phyloP scores from a whole-genome alignment of 805 yeast species.

The Candida schatavii region DNA sequence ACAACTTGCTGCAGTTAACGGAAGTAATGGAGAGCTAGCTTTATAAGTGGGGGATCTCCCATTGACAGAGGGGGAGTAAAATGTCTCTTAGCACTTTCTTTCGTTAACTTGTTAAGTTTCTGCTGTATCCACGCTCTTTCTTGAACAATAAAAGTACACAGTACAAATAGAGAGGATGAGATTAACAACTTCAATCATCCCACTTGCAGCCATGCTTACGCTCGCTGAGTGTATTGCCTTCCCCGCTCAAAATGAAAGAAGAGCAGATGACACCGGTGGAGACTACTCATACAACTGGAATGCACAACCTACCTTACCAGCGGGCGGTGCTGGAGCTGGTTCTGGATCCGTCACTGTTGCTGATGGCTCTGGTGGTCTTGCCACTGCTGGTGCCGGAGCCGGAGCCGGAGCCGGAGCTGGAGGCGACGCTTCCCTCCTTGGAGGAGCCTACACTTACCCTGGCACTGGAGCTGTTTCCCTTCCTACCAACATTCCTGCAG shows the following conservation, averaged over 20 bases:
- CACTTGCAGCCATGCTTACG: neutral
- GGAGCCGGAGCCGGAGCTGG: neutral
- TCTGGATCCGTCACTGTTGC: neutral
- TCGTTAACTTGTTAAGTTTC: no score
- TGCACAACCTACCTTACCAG: neutral
- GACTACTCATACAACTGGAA: constrained; percentile 2
- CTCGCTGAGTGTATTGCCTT: neutral
- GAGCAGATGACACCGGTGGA: constrained; percentile 3
- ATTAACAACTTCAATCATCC: neutral
- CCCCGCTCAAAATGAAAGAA: neutral
- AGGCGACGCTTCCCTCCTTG: neutral
- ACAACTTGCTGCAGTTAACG: no score
- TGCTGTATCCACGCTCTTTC: neutral
- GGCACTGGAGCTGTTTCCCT: no score
- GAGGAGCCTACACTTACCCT: constrained; percentile 2
- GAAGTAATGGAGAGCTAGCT: no score
- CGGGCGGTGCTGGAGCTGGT: neutral
- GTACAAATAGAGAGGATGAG: neutral
- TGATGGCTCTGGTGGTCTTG: neutral
- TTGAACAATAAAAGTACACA: neutral
- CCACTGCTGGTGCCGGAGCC: neutral
- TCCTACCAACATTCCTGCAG: neutral
- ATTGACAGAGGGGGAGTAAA: no score
- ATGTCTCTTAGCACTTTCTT: no score
- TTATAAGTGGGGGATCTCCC: no score